Conservation (phyloP, 2,329 filamentous ascomycete species). For the Colletotrichum paranaense region DNA sequence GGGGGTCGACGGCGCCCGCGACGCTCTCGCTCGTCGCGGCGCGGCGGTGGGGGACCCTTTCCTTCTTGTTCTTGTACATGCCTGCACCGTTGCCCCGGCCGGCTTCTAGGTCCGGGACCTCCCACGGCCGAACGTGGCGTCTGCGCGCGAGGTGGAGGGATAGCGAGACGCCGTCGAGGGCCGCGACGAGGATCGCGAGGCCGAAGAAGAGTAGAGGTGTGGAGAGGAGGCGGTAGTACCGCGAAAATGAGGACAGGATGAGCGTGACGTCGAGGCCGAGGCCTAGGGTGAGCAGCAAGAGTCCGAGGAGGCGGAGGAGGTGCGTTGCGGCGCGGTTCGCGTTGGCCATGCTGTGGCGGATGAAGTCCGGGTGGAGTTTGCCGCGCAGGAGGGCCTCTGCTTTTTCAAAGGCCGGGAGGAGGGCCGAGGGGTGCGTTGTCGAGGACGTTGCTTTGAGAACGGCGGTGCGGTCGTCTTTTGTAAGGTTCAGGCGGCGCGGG, state of each 20-base stretch:
- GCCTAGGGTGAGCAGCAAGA: slow-evolving; percentile 39
- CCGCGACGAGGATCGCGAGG: slow-evolving; percentile 46
- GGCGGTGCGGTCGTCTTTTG: slow-evolving; percentile 48
- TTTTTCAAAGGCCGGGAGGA: slow-evolving; percentile 51
- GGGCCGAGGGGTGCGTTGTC: slow-evolving; percentile 58
- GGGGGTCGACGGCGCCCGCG: slow-evolving; percentile 36
- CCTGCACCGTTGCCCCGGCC: slow-evolving; percentile 36
- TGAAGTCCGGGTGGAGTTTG: slow-evolving; percentile 52
- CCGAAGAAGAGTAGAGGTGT: slow-evolving; percentile 49
- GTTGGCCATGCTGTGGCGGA: slow-evolving; percentile 51
- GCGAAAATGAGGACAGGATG: slow-evolving; percentile 43
- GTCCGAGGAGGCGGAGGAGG: slow-evolving; percentile 42
- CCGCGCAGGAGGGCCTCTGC: slow-evolving; percentile 50
- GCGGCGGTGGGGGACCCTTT: slow-evolving; percentile 18
- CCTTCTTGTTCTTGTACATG: not conserved
- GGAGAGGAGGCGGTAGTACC: slow-evolving; percentile 43
- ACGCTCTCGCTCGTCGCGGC: slow-evolving; percentile 32
- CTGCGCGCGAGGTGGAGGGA: slow-evolving; percentile 44
- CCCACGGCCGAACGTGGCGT: slow-evolving; percentile 53
- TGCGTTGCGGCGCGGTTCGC: slow-evolving; percentile 47
- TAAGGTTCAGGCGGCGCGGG: slow-evolving; percentile 50
- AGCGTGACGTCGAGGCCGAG: slow-evolving; percentile 46
- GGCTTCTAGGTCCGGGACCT: slow-evolving; percentile 44
- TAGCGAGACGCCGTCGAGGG: slow-evolving; percentile 50
- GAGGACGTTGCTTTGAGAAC: slow-evolving; percentile 53